Conservation (phyloP, 2,329 filamentous ascomycete genomes). For the Hymenotorrendiella dingleyae region DNA sequence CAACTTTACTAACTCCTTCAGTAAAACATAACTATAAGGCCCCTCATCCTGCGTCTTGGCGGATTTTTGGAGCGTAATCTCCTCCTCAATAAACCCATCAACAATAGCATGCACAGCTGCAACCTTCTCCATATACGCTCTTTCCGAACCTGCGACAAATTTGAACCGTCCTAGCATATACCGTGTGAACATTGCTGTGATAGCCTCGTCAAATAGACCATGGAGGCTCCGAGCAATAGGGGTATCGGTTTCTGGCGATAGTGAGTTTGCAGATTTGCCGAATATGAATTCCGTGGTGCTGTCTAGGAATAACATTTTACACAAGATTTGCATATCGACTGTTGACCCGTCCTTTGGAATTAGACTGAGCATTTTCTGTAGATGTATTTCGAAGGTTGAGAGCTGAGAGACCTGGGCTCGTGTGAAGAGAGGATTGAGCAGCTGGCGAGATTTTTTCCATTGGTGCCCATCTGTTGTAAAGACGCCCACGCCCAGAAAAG, state of each 20-base stretch:
- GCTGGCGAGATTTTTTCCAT: constrained; percentile 8
- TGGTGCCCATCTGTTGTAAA: neutral
- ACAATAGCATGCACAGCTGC: constrained; percentile 10
- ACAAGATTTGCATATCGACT: constrained; percentile 54
- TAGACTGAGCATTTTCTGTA: constrained; percentile 48
- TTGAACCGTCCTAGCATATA: constrained; percentile 6
- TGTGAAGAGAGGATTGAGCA: constrained; percentile 48
- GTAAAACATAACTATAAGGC: constrained; percentile 35
- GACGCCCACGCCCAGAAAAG: neutral
- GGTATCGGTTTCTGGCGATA: constrained; percentile 7
- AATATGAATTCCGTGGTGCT: constrained; percentile 30
- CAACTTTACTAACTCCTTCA: constrained; percentile 41
- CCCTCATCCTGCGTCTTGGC: neutral
- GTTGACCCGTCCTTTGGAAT: constrained; percentile 47
- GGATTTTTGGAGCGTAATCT: neutral
- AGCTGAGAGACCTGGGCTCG: constrained; percentile 43
- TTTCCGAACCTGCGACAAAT: constrained; percentile 4
- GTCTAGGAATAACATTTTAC: constrained; percentile 60
- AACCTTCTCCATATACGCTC: constrained; percentile 6
- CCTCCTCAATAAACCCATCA: constrained; percentile 12
- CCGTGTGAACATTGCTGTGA: constrained; percentile 8
- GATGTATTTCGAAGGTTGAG: constrained; percentile 52
- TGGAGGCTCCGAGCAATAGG: constrained; percentile 4
- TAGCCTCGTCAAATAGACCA: constrained; percentile 8
- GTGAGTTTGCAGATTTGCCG: constrained; percentile 28